Percentiles rank a stretch among this genome's conserved stretches.
These are phyloP conservation scores for Coprinopsis strossmayeri DNA, from an alignment of 768 basidiomycete species.

Conservation along the genomic window DNA sequence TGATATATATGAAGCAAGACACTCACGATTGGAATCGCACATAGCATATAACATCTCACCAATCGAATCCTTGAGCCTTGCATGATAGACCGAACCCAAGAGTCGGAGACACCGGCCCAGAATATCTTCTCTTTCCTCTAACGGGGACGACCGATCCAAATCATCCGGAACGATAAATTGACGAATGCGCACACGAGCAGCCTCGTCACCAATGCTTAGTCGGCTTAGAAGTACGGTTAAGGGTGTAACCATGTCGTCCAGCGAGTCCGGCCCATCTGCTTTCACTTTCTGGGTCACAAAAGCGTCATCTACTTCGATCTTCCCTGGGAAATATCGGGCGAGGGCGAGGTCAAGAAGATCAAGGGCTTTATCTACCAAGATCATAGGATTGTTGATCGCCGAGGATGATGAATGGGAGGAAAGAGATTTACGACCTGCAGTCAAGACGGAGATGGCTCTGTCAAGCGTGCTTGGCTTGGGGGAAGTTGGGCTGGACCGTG, in stretches of 20 bases:
- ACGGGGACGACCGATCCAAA: slow-evolving; percentile 69
- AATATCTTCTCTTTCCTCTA: slow-evolving; percentile 68
- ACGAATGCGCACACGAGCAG: slow-evolving; percentile 47
- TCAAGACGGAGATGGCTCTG: slow-evolving; percentile 49
- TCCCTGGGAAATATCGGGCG: slow-evolving; percentile 60
- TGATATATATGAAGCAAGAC: background rate
- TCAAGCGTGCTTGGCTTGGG: slow-evolving; percentile 45
- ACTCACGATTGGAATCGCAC: slow-evolving; percentile 64
- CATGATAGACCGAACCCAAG: slow-evolving; percentile 67
- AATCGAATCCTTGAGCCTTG: slow-evolving; percentile 63
- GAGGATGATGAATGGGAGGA: slow-evolving; percentile 42
- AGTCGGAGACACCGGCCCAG: slow-evolving; percentile 79
- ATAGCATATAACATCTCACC: slow-evolving; percentile 87
- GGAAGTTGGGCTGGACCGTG: slow-evolving; percentile 23
- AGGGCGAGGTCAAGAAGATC: slow-evolving; percentile 60
- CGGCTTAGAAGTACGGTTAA: slow-evolving; percentile 70
- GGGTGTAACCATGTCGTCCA: slow-evolving; percentile 79
- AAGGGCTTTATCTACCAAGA: slow-evolving; percentile 58
- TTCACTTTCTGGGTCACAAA: slow-evolving; percentile 48
- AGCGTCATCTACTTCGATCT: slow-evolving; percentile 55
- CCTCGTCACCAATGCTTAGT: slow-evolving; percentile 59
- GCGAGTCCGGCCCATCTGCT: slow-evolving; percentile 43
- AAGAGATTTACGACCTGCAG: slow-evolving; percentile 43
- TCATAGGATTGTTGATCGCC: slow-evolving; percentile 24
- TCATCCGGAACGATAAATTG: slow-evolving; percentile 70